Evolutionary conservation across 106 monocot genomes (phyloP).

Genomic region (Iris macrosiphon): DNA sequence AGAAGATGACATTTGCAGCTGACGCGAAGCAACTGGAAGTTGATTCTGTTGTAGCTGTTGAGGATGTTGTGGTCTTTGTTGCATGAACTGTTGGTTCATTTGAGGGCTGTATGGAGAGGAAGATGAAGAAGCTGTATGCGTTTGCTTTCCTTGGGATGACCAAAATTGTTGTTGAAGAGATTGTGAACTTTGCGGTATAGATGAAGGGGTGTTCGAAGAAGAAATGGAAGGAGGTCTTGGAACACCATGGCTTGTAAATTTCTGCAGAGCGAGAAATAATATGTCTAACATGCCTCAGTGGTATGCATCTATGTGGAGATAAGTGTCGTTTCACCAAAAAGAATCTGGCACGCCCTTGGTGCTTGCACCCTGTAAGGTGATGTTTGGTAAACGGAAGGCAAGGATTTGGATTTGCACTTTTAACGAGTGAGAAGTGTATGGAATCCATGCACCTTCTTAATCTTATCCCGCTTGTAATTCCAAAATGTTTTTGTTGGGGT

Average conservation of each 20-base stretch:
- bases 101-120: slow-evolving; percentile 5
- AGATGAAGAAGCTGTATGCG: not conserved
- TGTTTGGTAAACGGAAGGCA: too few relatives aligned
- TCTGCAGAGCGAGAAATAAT: too few relatives aligned
- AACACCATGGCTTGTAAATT: slow-evolving; percentile 1
- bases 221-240: slow-evolving; percentile 8
- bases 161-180: slow-evolving; percentile 10
- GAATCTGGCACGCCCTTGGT: too few relatives aligned
- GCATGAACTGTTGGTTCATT: slow-evolving; percentile 4
- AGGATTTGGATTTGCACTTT: too few relatives aligned
- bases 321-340: too few relatives aligned
- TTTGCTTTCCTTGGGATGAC: slow-evolving; percentile 6
- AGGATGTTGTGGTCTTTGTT: slow-evolving; percentile 11
- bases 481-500: too few relatives aligned
- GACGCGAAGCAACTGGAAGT: not conserved
- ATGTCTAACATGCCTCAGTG: too few relatives aligned
- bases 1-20: not conserved
- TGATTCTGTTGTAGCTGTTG: slow-evolving; percentile 4
- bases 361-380: too few relatives aligned
- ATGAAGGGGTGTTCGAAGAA: not conserved
- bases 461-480: too few relatives aligned
- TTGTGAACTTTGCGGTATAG: slow-evolving; percentile 1
- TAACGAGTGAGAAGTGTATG: too few relatives aligned
- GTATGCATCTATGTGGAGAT: too few relatives aligned
- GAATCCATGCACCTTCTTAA: too few relatives aligned